These are phyloP conservation scores for Meira nashicola DNA, from an alignment of 1,284 basidiomycete species.

Conservation along the genomic window DNA sequence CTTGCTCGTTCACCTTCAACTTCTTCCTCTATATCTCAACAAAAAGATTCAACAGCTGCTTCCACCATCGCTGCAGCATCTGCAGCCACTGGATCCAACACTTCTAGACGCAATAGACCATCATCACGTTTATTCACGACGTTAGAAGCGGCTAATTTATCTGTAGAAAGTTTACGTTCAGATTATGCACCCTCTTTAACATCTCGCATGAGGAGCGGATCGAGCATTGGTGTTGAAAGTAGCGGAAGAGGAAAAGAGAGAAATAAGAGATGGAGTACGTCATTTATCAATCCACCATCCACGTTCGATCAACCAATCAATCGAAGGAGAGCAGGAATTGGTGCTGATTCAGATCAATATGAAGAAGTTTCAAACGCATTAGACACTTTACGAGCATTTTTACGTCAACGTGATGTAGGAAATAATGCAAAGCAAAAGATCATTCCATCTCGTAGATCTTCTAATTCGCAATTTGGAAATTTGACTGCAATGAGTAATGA, in stretches of 20 bases:
- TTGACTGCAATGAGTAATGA: not conserved
- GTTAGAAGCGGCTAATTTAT: not conserved
- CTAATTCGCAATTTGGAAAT: not conserved
- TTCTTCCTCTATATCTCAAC: too few relatives aligned
- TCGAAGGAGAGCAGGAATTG: not conserved
- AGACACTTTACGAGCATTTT: not conserved
- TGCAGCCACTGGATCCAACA: too few relatives aligned
- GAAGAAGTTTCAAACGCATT: not conserved
- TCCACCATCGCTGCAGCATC: too few relatives aligned
- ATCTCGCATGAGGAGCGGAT: not conserved
- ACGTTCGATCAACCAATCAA: not conserved
- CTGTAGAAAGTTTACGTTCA: slow-evolving; percentile 1
- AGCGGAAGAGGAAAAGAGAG: not conserved
- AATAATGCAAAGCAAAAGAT: not conserved
- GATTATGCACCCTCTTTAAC: not conserved
- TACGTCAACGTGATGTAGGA: slow-evolving; percentile 1
- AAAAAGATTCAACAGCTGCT: too few relatives aligned
- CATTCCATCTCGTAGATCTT: not conserved
- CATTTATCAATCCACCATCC: not conserved
- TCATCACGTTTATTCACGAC: too few relatives aligned
- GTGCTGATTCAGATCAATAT: not conserved
- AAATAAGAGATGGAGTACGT: too few relatives aligned
- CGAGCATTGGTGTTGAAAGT: not conserved
- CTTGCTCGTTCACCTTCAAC: too few relatives aligned
- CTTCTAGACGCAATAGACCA: too few relatives aligned